Percentiles rank a stretch among this genome's conserved stretches.
These are phyloP conservation scores for Trichoderma oligosporum DNA, from an alignment of 2,329 filamentous ascomycete genomes.

Conservation along the genomic window DNA sequence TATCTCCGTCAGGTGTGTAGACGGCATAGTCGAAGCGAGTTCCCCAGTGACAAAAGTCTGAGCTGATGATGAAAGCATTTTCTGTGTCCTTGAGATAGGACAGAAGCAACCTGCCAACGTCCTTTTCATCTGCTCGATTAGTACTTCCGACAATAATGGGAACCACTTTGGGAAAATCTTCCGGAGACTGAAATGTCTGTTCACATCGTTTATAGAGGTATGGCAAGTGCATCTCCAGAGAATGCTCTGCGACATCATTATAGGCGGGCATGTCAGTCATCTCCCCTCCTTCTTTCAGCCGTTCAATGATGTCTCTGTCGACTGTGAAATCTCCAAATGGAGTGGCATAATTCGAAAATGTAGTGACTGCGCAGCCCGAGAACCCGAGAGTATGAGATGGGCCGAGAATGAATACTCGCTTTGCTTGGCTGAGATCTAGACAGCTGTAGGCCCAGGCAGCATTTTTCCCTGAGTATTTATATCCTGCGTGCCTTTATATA, in stretches of 20 bases:
- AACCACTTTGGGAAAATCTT: conserved; percentile 68
- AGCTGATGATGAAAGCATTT: conserved; percentile 84
- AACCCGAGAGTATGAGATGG: conserved; percentile 74
- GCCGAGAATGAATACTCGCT: conserved; percentile 86
- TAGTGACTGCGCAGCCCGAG: conserved; percentile 69
- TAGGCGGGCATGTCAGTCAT: conserved; percentile 55
- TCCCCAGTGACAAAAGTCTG: conserved; percentile 98
- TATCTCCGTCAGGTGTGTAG: conserved; percentile 52
- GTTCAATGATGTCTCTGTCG: conserved; percentile 53
- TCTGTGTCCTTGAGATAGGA: conserved; percentile 71
- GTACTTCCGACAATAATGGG: conserved; percentile 85
- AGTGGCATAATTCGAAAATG: conserved; percentile 66
- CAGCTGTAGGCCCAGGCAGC: conserved; percentile 93
- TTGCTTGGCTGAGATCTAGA: conserved; percentile 75
- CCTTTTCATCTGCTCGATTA: conserved; percentile 58
- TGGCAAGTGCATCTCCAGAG: conserved; percentile 92
- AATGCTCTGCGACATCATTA: conserved; percentile 81
- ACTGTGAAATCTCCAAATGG: conserved; percentile 68
- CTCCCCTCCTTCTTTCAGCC: conserved; percentile 40
- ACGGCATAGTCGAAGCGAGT: conserved; percentile 74
- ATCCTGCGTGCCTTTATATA: conserved; percentile 76
- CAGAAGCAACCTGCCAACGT: conserved; percentile 66
- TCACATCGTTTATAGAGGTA: conserved; percentile 79
- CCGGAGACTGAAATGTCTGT: conserved; percentile 45
- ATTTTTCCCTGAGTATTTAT: conserved; percentile 83